Conservation (phyloP, 768 basidiomycete genomes). For the Cyclocybe aegerita region DNA sequence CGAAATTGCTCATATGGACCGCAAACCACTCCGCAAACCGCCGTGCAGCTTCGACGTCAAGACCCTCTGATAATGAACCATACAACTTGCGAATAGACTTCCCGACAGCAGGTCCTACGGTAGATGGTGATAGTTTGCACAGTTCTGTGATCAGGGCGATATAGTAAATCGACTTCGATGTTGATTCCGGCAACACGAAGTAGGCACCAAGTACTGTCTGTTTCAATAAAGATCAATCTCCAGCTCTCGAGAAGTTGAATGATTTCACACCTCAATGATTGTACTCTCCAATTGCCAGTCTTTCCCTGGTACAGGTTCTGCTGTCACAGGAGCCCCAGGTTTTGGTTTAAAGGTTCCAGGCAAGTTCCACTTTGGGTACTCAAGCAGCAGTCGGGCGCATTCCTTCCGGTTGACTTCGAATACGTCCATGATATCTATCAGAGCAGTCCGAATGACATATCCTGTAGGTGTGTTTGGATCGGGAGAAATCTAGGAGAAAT, state of each 20-base stretch:
- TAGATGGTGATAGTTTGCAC: conserved; percentile 90
- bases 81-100: conserved; percentile 93
- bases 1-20: conserved; percentile 96
- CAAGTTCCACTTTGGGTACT: conserved; percentile 82
- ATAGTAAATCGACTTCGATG: conserved; percentile 82
- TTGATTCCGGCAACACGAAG: conserved; percentile 75
- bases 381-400: conserved; percentile 81
- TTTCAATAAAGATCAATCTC: not conserved
- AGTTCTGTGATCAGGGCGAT: conserved; percentile 87
- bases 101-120: conserved; percentile 94
- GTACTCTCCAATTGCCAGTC: conserved; percentile 90
- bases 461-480: conserved; percentile 73
- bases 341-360: conserved; percentile 84
- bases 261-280: conserved; percentile 68
- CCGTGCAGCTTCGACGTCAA: conserved; percentile 82
- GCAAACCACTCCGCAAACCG: conserved; percentile 95
- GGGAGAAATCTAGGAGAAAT: conserved; percentile 62
- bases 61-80: conserved; percentile 70
- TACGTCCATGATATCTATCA: conserved; percentile 80
- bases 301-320: conserved; percentile 57
- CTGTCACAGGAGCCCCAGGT: conserved; percentile 54
- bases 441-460: conserved; percentile 72
- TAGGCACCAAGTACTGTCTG: conserved; percentile 75
- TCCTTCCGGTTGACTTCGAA: conserved; percentile 98
- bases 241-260: not conserved